phyloP scores from a whole-genome alignment of 257 asterid species.

The Hygrophila difformis region DNA sequence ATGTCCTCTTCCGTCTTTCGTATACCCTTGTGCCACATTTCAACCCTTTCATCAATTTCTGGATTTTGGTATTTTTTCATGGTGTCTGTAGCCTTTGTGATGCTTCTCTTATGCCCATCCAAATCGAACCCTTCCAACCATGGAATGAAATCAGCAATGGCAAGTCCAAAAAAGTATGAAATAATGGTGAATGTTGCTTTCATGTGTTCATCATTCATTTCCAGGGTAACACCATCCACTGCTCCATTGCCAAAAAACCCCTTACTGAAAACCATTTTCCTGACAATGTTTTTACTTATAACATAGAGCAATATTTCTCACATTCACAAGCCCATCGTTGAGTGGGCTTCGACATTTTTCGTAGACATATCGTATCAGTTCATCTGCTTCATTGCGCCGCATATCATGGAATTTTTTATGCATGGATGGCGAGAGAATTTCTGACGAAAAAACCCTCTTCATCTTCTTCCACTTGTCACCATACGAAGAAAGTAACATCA shows the following conservation, averaged over 20 bases:
- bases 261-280: background rate
- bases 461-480: background rate
- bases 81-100: no score
- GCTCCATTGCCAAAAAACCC: background rate
- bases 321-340: no score
- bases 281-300: background rate
- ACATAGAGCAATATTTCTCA: background rate
- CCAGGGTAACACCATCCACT: background rate
- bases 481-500: background rate
- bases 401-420: no score
- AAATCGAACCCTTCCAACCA: conserved; percentile 22
- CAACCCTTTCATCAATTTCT: no score
- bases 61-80: no score
- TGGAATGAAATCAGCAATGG: conserved; percentile 23
- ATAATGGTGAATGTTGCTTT: conserved; percentile 10
- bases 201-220: background rate
- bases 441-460: no score
- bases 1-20: no score
- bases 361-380: background rate
- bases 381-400: background rate
- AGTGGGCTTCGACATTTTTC: background rate
- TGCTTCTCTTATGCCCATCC: conserved; percentile 30
- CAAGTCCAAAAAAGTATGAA: background rate
- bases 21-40: no score
- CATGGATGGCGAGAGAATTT: background rate